Conservation (phyloP, 2,329 filamentous ascomycete genomes). For the Zymoseptoria crescenta region DNA sequence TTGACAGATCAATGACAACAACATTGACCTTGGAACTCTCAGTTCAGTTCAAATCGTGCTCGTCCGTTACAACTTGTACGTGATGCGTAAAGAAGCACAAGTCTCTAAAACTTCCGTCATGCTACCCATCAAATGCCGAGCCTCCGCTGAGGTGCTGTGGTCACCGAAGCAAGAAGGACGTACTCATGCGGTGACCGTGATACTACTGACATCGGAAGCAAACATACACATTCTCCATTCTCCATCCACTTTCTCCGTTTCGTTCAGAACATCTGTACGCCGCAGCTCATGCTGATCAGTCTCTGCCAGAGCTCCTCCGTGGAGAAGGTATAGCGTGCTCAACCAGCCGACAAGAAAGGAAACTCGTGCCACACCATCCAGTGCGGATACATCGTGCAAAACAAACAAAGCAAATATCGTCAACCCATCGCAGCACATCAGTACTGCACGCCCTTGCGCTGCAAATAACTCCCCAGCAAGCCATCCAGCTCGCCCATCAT, state of each 20-base stretch:
- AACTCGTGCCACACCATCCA: not conserved
- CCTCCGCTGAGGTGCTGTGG: not conserved
- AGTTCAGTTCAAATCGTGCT: not conserved
- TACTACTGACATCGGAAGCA: not conserved
- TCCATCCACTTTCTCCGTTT: not conserved
- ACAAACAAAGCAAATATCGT: not conserved
- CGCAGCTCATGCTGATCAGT: not conserved
- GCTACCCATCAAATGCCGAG: not conserved
- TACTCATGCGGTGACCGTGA: not conserved
- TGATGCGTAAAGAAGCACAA: not conserved
- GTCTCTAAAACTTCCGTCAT: not conserved
- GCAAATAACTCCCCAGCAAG: constrained; percentile 23
- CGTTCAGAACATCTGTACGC: not conserved
- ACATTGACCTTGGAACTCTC: not conserved
- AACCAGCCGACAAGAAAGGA: not conserved
- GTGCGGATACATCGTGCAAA: not conserved
- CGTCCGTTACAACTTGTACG: not conserved
- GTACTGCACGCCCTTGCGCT: constrained; percentile 21
- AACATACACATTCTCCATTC: not conserved
- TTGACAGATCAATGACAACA: not conserved
- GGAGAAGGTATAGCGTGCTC: not conserved
- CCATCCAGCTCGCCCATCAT: constrained; percentile 81
- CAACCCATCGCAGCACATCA: constrained; percentile 3
- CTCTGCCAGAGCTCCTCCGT: not conserved
- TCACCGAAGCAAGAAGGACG: not conserved